Evolutionary conservation across 805 yeast genomes (phyloP).

Genomic region (Candida multigemmis): DNA sequence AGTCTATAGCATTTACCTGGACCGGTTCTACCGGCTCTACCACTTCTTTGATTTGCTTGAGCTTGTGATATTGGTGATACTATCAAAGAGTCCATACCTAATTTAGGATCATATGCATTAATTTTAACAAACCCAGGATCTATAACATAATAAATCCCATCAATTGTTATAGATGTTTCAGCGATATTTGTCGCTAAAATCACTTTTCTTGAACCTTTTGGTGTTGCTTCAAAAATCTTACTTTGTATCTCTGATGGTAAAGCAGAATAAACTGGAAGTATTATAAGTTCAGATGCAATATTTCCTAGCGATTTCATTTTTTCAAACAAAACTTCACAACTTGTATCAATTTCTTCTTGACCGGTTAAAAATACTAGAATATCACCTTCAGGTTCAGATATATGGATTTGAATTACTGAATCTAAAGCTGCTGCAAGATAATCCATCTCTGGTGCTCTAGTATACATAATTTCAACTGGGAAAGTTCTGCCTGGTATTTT

Average conservation of each 20-base stretch:
- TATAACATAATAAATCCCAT: conserved; percentile 83
- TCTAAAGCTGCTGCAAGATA: conserved; percentile 79
- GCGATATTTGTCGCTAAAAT: conserved; percentile 95
- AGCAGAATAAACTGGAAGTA: conserved; percentile 86
- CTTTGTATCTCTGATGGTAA: conserved; percentile 88
- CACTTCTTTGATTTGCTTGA: conserved; percentile 91
- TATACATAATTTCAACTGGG: conserved; percentile 79
- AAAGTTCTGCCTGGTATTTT: conserved; percentile 84
- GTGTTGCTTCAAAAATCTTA: conserved; percentile 83
- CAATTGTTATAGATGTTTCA: conserved; percentile 93
- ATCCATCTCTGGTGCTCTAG: conserved; percentile 79
- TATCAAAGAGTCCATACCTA: conserved; percentile 84
- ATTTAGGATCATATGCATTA: conserved; percentile 76
- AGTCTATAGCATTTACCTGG: conserved; percentile 91
- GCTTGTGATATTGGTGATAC: conserved; percentile 89
- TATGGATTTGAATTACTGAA: conserved; percentile 77
- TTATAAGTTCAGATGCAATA: conserved; percentile 52
- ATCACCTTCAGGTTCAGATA: conserved; percentile 71
- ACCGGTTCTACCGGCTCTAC: conserved; percentile 96
- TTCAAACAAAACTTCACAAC: conserved; percentile 66
- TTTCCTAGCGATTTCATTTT: conserved; percentile 58
- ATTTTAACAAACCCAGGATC: conserved; percentile 94
- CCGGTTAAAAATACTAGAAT: conserved; percentile 81
- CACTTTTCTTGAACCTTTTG: conserved; percentile 74
- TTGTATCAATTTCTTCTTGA: conserved; percentile 89